phyloP scores from a whole-genome alignment of 306 rosid species.

The Sindora glabra region DNA sequence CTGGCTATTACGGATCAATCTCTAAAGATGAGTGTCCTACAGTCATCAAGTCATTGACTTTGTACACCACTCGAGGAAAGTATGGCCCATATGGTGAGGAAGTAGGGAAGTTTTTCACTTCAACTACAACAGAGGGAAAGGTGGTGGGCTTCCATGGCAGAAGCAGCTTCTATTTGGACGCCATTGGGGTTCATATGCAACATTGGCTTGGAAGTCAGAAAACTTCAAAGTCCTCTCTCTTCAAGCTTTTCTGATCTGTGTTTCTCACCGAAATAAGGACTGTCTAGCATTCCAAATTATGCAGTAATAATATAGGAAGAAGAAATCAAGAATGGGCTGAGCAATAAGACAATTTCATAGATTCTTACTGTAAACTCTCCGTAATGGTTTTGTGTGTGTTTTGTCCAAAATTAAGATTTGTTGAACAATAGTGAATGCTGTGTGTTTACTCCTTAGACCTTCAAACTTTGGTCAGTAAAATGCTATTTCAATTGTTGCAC shows the following conservation, averaged over 20 bases:
- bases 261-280: too few species aligned
- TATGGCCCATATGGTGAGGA: constrained; percentile 91
- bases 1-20: constrained; percentile 60
- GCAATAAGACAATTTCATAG: too few species aligned
- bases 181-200: constrained; percentile 92
- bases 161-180: constrained; percentile 81
- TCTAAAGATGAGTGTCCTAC: constrained; percentile 30
- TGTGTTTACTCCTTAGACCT: too few species aligned
- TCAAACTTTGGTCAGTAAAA: too few species aligned
- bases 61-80: constrained; percentile 65
- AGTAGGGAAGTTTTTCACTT: constrained; percentile 77
- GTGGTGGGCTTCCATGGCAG: constrained; percentile 86
- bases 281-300: too few species aligned
- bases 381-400: too few species aligned
- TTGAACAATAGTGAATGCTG: too few species aligned
- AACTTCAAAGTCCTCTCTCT: constrained; percentile 42
- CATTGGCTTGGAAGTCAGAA: constrained; percentile 87
- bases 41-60: constrained; percentile 65
- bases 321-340: too few species aligned
- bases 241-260: constrained; percentile 63
- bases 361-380: too few species aligned
- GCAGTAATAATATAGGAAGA: too few species aligned
- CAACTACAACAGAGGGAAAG: constrained; percentile 81
- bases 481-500: too few species aligned
- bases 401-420: too few species aligned